A percentile compares a stretch with the other conserved stretches of the same genome.
Evolutionary conservation across 2,329 filamentous ascomycete species (phyloP).

Genomic region (Penicillium sp.): DNA sequence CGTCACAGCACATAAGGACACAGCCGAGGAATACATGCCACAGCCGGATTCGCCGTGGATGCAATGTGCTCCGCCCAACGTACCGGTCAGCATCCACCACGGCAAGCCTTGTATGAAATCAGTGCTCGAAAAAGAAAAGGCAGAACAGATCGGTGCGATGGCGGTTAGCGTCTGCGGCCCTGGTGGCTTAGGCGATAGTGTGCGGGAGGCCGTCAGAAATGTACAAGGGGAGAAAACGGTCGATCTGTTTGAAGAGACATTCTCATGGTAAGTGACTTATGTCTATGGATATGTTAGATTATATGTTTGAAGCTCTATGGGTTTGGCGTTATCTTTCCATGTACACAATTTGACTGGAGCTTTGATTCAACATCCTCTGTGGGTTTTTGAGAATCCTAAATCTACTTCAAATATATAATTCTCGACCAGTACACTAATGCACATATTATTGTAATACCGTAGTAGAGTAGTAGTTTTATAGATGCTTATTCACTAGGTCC

Average conservation of each 20-base stretch:
- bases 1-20: conserved; percentile 25
- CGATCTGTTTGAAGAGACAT: conserved; percentile 38
- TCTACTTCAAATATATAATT: not conserved
- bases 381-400: not conserved
- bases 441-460: not conserved
- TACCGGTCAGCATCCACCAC: conserved; percentile 25
- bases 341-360: not conserved
- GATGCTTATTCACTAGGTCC: not conserved
- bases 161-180: conserved; percentile 41
- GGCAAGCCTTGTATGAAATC: conserved; percentile 29
- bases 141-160: conserved; percentile 33
- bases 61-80: conserved; percentile 21
- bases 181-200: conserved; percentile 37
- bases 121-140: conserved; percentile 27
- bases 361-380: not conserved
- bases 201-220: conserved; percentile 32
- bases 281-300: not conserved
- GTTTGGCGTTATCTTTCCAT: not conserved
- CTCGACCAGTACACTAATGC: not conserved
- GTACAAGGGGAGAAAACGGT: conserved; percentile 31
- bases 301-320: not conserved
- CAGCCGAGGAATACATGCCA: conserved; percentile 26
- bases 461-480: not conserved
- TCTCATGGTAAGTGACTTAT: conserved; percentile 31
- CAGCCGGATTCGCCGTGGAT: conserved; percentile 27